phyloP scores from a whole-genome alignment of 2,329 filamentous ascomycete species.

The Penicillium freii region DNA sequence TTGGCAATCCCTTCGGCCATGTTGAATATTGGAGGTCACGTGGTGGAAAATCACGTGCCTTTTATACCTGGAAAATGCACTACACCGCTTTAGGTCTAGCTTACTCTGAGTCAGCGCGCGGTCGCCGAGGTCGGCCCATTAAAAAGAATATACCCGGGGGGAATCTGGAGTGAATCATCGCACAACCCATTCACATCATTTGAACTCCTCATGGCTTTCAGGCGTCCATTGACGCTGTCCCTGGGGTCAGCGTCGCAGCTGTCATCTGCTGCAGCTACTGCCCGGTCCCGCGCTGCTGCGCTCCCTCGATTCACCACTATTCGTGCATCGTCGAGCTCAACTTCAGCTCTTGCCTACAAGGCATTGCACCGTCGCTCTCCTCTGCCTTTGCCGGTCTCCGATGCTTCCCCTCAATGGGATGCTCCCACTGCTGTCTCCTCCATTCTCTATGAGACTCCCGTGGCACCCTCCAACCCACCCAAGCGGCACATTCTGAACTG shows the following conservation, averaged over 20 bases:
- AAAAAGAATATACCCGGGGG: slow-evolving; percentile 27
- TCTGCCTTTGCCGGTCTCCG: slow-evolving; percentile 74
- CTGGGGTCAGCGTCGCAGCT: slow-evolving; percentile 34
- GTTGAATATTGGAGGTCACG: not conserved
- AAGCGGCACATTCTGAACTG: slow-evolving; percentile 98
- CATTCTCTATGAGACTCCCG: slow-evolving; percentile 97
- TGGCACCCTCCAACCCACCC: slow-evolving; percentile 75
- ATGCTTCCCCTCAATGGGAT: slow-evolving; percentile 75
- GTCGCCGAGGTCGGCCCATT: slow-evolving; percentile 37
- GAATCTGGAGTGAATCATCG: slow-evolving; percentile 28
- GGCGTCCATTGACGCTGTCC: slow-evolving; percentile 37
- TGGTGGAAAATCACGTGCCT: slow-evolving; percentile 9
- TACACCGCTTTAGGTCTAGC: slow-evolving; percentile 5
- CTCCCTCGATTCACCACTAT: slow-evolving; percentile 33
- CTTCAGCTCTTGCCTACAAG: slow-evolving; percentile 95
- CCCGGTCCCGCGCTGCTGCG: slow-evolving; percentile 28
- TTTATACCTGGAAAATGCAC: not conserved
- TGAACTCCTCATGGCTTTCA: slow-evolving; percentile 39
- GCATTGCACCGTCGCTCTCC: slow-evolving; percentile 87
- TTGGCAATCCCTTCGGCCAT: not conserved
- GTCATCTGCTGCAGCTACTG: slow-evolving; percentile 24
- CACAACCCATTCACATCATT: slow-evolving; percentile 18
- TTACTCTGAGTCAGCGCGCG: slow-evolving; percentile 30
- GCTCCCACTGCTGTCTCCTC: slow-evolving; percentile 94
- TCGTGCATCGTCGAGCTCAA: slow-evolving; percentile 60